Evolutionary conservation across 208 protist genomes (phyloP), one percentile per base, ranked within the genome.

Genomic region (Blastocrithidia nonstop): DNA sequence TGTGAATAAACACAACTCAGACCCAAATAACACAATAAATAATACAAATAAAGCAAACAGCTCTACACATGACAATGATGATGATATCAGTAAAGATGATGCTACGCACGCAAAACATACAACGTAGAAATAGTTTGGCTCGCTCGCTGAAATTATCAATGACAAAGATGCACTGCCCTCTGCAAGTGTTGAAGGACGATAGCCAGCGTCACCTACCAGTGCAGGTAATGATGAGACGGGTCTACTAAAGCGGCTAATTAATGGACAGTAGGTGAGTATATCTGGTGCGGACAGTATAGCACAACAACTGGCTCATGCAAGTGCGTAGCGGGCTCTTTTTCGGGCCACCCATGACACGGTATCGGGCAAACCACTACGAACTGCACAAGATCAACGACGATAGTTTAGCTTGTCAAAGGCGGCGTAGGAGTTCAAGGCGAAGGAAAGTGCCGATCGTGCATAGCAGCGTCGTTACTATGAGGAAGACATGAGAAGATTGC

Each of bases 191-290:
- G n/a, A n/a, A n/a, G n/a, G n/a, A n/a, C n/a, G n/a, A n/a, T n/a
- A n/a, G n/a, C n/a, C n/a, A n/a, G n/a, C n/a, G n/a, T n/a, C n/a
- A n/a, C n/a, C n/a, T n/a, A n/a, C n/a, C n/a, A n/a, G n/a, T n/a
- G n/a, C n/a, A n/a, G n/a, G n/a, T n/a, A 48, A 35, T 8, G 20
- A 40, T 13, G 39, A 66, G 46, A 66, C 42, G 26, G 27, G 44
- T 29, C 26, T 89, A 36, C 51, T 89, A 25, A 54, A 68, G 45
- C 41, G 66, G 21, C 46, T 89, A 9, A 48, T 89, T 9, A 64
- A 89, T 38, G 65, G 63, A 1, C 41, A 70, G 19, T 58, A 76
- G 25, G 45, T 76, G 19, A 21, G 33, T 8, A 37, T 81, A 15
- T 50, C 60, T 0, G 66, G 66, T 15, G 57, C 28, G 15, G 71